phyloP scores from a whole-genome alignment of 2,329 filamentous ascomycete genomes.

The Phoma sp. region DNA sequence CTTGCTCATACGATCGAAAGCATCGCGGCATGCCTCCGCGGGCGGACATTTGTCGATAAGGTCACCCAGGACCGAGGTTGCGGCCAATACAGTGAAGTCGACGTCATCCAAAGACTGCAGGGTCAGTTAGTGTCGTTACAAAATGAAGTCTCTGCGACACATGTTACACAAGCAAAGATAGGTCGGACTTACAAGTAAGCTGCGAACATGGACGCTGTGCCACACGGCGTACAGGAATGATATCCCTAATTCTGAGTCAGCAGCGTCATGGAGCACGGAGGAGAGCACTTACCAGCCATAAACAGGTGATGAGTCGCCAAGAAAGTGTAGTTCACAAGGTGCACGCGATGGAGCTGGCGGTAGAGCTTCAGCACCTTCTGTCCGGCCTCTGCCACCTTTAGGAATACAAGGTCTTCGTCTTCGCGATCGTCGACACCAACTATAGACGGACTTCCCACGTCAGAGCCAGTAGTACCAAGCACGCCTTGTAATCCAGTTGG shows the following conservation, averaged over 20 bases:
- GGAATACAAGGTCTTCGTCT: constrained; percentile 89
- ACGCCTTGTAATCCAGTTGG: constrained; percentile 85
- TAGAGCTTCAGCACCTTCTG: constrained; percentile 92
- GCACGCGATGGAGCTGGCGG: constrained; percentile 82
- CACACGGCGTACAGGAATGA: constrained; percentile 97
- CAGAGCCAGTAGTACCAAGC: constrained; percentile 63
- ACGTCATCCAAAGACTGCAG: constrained; percentile 83
- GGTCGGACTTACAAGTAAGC: constrained; percentile 71
- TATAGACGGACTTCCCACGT: constrained; percentile 62
- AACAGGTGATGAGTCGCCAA: constrained; percentile 95
- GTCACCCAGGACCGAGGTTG: constrained; percentile 89
- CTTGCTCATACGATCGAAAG: constrained; percentile 93
- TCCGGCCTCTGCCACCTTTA: constrained; percentile 93
- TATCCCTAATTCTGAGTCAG: constrained; percentile 59
- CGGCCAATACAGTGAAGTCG: constrained; percentile 93
- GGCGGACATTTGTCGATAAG: constrained; percentile 94
- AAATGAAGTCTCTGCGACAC: constrained; percentile 1
- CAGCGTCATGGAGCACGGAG: constrained; percentile 4
- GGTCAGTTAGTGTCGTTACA: constrained; percentile 18
- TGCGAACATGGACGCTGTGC: constrained; percentile 90
- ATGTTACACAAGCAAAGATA: constrained; percentile 16
- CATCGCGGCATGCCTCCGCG: constrained; percentile 91
- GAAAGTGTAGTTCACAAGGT: constrained; percentile 94
- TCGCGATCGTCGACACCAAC: constrained; percentile 71
- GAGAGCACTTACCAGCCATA: constrained; percentile 75